Conservation (phyloP, 441 rosid species). For the Populus hybrid region DNA sequence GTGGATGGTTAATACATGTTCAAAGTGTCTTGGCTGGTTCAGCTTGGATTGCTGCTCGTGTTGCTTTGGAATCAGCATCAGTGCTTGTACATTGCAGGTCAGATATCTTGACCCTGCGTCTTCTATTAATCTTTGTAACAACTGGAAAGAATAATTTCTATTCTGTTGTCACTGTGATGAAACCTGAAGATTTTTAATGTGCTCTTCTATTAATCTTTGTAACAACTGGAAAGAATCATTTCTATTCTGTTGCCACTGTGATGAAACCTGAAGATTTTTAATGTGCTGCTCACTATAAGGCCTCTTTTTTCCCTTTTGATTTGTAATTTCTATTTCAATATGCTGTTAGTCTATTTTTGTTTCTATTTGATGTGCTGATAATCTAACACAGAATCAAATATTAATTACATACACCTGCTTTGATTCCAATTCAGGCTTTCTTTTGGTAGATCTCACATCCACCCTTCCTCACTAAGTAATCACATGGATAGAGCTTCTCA, state of each 20-base stretch:
- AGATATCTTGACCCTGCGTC: constrained; percentile 21
- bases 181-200: too few relatives aligned
- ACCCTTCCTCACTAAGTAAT: background rate
- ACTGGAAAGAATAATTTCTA: too few relatives aligned
- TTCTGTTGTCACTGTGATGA: too few relatives aligned
- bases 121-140: too few relatives aligned
- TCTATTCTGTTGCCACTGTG: background rate
- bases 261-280: background rate
- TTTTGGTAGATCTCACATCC: background rate
- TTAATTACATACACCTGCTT: background rate
- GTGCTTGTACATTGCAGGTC: constrained; percentile 99
- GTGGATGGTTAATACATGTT: constrained; percentile 97
- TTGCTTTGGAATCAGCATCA: constrained; percentile 90
- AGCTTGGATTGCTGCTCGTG: constrained; percentile 98
- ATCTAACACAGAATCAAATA: background rate
- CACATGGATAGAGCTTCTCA: background rate
- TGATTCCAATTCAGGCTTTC: background rate
- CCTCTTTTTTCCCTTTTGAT: background rate
- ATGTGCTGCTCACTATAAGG: background rate
- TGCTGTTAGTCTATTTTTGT: background rate
- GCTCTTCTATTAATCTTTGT: background rate
- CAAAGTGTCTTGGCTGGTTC: constrained; percentile 98
- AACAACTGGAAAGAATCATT: background rate
- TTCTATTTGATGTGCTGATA: background rate
- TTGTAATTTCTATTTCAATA: background rate